These are phyloP conservation scores for Drosera capensis DNA, from an alignment of 148 eudicot genomes.

Conservation along the genomic window DNA sequence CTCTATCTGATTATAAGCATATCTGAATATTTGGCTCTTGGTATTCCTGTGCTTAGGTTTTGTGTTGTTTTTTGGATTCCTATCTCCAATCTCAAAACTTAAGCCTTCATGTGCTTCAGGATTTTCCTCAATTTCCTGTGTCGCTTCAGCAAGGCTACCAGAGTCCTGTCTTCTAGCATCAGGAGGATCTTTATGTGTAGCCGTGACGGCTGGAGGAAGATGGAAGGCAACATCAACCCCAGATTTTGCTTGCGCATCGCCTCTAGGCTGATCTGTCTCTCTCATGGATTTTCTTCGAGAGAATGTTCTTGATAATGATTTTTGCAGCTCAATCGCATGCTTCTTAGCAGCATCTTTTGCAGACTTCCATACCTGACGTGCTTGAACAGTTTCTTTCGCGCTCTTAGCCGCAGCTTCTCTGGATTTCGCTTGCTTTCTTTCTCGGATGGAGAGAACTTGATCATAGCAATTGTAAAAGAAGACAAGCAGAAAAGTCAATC, in stretches of 20 bases:
- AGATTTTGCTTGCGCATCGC: constrained; percentile 17
- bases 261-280: constrained; percentile 18
- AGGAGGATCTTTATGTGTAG: constrained; percentile 2
- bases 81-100: constrained; percentile 46
- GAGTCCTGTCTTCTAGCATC: constrained; percentile 13
- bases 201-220: constrained; percentile 7
- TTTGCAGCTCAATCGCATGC: constrained; percentile 34
- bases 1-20: constrained; percentile 73
- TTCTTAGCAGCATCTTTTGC: constrained; percentile 50
- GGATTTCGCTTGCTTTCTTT: constrained; percentile 51
- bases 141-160: constrained; percentile 32
- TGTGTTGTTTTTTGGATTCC: constrained; percentile 26
- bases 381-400: constrained; percentile 50
- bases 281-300: constrained; percentile 36
- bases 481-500: constrained; percentile 45
- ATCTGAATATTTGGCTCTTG: constrained; percentile 57
- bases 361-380: constrained; percentile 42
- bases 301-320: constrained; percentile 48
- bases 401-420: constrained; percentile 66
- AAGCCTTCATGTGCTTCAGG: constrained; percentile 38
- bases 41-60: constrained; percentile 46
- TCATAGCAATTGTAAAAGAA: constrained; percentile 81
- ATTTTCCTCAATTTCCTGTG: constrained; percentile 39
- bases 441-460: constrained; percentile 51
- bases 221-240: constrained; percentile 26